These are phyloP conservation scores for Penicillium paradoxum DNA, from an alignment of 495 filamentous ascomycete genomes.

Conservation along the genomic window DNA sequence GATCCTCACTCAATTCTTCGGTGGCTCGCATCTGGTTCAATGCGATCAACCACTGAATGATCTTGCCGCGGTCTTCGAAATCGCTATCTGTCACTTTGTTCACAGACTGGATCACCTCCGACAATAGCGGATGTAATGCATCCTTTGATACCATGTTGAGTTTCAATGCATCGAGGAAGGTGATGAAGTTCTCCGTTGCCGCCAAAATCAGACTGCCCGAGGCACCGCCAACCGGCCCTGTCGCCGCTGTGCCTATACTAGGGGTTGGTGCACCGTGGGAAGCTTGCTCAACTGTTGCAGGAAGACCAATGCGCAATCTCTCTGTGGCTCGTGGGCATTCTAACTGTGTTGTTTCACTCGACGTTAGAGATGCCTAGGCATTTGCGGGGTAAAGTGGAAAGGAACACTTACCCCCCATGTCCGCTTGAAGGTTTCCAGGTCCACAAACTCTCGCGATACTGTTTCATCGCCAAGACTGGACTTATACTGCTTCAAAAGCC, in stretches of 20 bases:
- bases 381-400: background rate
- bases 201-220: conserved; percentile 73
- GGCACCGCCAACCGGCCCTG: conserved; percentile 41
- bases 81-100: conserved; percentile 93
- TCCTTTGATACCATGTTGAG: conserved; percentile 90
- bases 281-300: conserved; percentile 57
- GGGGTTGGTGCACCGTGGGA: conserved; percentile 36
- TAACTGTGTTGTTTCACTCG: conserved; percentile 50
- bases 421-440: conserved; percentile 89
- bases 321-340: conserved; percentile 94
- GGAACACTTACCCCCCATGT: conserved; percentile 72
- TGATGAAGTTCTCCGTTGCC: conserved; percentile 97
- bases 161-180: conserved; percentile 88
- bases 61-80: conserved; percentile 91
- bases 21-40: conserved; percentile 96
- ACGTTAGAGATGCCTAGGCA: conserved; percentile 4
- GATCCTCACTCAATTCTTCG: conserved; percentile 82
- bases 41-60: conserved; percentile 95
- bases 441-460: conserved; percentile 75
- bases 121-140: conserved; percentile 86
- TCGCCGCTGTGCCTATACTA: conserved; percentile 37
- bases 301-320: conserved; percentile 83
- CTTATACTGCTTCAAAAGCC: conserved; percentile 94
- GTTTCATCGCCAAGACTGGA: conserved; percentile 83
- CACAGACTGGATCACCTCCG: conserved; percentile 90